phyloP scores from a whole-genome alignment of 2,329 filamentous ascomycete species.

The Colletotrichum liriopes region DNA sequence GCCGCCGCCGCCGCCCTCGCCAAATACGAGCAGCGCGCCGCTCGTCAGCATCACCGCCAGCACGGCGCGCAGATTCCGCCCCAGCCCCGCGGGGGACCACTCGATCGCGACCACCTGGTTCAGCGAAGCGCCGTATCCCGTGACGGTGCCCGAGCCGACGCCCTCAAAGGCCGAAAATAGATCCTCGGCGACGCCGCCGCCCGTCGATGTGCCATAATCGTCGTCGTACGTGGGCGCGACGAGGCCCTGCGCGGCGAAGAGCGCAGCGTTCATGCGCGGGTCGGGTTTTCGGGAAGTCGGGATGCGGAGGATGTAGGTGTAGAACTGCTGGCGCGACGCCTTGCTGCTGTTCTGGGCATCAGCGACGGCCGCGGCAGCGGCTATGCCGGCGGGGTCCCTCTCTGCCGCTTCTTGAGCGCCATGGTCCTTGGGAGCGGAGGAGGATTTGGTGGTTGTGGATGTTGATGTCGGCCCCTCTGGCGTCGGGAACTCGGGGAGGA shows the following conservation, averaged over 20 bases:
- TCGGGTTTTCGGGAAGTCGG: slow-evolving; percentile 55
- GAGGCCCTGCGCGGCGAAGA: slow-evolving; percentile 58
- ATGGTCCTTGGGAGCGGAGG: slow-evolving; percentile 29
- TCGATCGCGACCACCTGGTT: slow-evolving; percentile 69
- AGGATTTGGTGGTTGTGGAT: slow-evolving; percentile 9
- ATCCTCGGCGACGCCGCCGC: slow-evolving; percentile 40
- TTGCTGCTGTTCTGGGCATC: slow-evolving; percentile 33
- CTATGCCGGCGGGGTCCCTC: slow-evolving; percentile 48
- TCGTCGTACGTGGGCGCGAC: slow-evolving; percentile 49
- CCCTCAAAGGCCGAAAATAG: slow-evolving; percentile 53
- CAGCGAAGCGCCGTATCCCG: slow-evolving; percentile 65
- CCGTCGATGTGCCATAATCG: slow-evolving; percentile 16
- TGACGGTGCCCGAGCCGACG: slow-evolving; percentile 63
- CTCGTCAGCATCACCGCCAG: slow-evolving; percentile 66
- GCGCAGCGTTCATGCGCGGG: slow-evolving; percentile 61
- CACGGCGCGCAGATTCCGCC: slow-evolving; percentile 67
- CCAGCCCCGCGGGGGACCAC: slow-evolving; percentile 74
- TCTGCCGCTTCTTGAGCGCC: slow-evolving; percentile 37
- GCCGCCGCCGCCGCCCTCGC: slow-evolving; percentile 56
- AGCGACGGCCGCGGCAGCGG: slow-evolving; percentile 44
- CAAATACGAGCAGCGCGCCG: slow-evolving; percentile 66
- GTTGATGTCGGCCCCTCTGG: slow-evolving; percentile 33
- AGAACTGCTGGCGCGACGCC: slow-evolving; percentile 50
- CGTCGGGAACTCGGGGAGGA: slow-evolving; percentile 62
- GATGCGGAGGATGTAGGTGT: slow-evolving; percentile 53